These are phyloP conservation scores for Camellia sinensis DNA, from an alignment of 148 eudicot genomes.

Conservation along the genomic window DNA sequence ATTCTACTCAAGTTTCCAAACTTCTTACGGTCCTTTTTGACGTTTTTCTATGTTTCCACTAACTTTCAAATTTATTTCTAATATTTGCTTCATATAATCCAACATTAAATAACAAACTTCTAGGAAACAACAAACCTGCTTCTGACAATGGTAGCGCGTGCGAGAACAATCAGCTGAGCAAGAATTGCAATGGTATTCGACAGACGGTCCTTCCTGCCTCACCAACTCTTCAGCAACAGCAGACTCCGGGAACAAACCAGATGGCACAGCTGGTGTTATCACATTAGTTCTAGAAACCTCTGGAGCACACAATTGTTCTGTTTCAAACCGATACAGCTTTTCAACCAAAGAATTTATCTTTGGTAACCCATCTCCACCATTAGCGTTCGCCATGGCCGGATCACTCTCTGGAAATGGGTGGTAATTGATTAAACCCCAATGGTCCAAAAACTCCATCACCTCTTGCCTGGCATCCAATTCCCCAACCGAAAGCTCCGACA, in stretches of 20 bases:
- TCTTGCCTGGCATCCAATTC: conserved; percentile 74
- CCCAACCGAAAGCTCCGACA: conserved; percentile 69
- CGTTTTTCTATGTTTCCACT: no score
- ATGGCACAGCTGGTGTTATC: conserved; percentile 46
- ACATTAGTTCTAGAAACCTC: conserved; percentile 39
- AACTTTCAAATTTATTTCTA: no score
- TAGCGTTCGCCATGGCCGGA: conserved; percentile 27
- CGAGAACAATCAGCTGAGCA: conserved; percentile 98
- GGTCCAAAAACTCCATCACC: conserved; percentile 88
- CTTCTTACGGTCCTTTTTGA: no score
- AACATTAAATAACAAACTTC: conserved; percentile 11
- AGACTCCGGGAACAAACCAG: conserved; percentile 73
- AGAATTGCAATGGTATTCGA: conserved; percentile 97
- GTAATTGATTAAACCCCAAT: conserved; percentile 97
- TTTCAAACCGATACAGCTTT: conserved; percentile 68
- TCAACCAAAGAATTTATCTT: conserved; percentile 54
- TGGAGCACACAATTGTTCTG: conserved; percentile 43
- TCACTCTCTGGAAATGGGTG: conserved; percentile 66
- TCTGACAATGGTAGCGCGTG: conserved; percentile 94
- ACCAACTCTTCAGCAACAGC: conserved; percentile 69
- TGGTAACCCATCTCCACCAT: conserved; percentile 34
- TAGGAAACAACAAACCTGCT: conserved; percentile 62
- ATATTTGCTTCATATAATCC: neutral
- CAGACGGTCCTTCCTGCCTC: conserved; percentile 83
- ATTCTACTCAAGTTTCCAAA: no score